Percentiles rank a stretch among this genome's conserved stretches.
Evolutionary conservation across 2,329 filamentous ascomycete genomes (phyloP).

Genomic region (Aspergillus udagawae): DNA sequence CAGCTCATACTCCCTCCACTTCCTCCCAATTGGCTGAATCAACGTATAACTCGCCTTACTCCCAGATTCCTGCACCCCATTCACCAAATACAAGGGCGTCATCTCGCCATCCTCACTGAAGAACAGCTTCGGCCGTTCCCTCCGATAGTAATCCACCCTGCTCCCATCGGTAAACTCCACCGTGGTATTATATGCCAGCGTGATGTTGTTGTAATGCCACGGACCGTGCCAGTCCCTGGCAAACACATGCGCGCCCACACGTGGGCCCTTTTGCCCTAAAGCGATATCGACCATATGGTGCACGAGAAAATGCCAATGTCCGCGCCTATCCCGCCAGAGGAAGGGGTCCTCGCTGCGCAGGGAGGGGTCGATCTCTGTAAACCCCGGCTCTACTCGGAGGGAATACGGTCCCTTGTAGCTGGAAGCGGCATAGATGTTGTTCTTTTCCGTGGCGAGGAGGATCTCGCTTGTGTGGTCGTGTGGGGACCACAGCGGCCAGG

Average conservation of each 20-base stretch:
- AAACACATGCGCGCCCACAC: conserved; percentile 32
- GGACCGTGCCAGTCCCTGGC: conserved; percentile 22
- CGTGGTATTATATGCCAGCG: conserved; percentile 25
- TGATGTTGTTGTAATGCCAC: conserved; percentile 29
- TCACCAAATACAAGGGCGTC: conserved; percentile 46
- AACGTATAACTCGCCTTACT: conserved; percentile 36
- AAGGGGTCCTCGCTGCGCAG: conserved; percentile 32
- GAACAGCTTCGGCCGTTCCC: conserved; percentile 48
- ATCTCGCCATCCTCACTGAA: conserved; percentile 46
- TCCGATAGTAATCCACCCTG: conserved; percentile 37
- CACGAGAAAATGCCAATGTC: conserved; percentile 32
- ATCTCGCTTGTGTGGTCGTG: conserved; percentile 1
- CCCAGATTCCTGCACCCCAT: conserved; percentile 44
- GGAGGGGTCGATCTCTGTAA: conserved; percentile 4
- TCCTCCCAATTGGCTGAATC: conserved; percentile 38
- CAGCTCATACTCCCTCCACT: conserved; percentile 3
- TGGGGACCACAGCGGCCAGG: conserved; percentile 9
- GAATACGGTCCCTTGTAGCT: conserved; percentile 12
- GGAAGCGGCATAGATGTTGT: conserved; percentile 12
- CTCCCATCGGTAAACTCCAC: conserved; percentile 40
- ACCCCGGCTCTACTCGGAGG: not conserved
- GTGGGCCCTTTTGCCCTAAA: conserved; percentile 24
- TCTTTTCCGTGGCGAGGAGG: conserved; percentile 6
- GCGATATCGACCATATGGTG: conserved; percentile 32
- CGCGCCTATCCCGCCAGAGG: conserved; percentile 35